Evolutionary conservation across 1,284 basidiomycete genomes (phyloP).

Genomic region (Ceratobasidium sp.): DNA sequence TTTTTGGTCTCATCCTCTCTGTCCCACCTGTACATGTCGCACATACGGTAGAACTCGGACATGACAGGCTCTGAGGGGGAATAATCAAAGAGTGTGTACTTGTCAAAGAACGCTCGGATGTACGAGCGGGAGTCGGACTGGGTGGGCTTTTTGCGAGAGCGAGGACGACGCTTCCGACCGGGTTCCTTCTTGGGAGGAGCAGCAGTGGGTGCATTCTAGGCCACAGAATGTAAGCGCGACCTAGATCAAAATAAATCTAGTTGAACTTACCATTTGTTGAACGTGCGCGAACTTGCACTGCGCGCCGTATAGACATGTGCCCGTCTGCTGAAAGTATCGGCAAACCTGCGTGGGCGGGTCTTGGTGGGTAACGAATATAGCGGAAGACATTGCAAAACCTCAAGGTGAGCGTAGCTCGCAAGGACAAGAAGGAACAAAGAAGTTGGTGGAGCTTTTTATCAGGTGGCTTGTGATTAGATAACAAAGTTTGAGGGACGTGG

Average conservation of each 20-base stretch:
- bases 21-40: not conserved
- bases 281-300: not conserved
- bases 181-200: too few species aligned
- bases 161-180: too few species aligned
- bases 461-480: too few species aligned
- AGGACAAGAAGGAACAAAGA: too few species aligned
- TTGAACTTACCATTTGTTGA: not conserved
- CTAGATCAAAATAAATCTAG: not conserved
- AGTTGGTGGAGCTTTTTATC: too few species aligned
- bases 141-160: not conserved
- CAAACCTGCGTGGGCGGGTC: not conserved
- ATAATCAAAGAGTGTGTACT: conserved; percentile 20
- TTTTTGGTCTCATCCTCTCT: not conserved
- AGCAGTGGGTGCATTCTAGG: not conserved
- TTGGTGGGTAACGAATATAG: too few species aligned
- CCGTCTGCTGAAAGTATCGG: not conserved
- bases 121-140: not conserved
- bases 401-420: too few species aligned
- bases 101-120: not conserved
- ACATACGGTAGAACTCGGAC: conserved; percentile 38
- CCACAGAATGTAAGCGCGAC: too few species aligned
- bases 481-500: too few species aligned
- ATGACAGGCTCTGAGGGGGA: conserved; percentile 26
- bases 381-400: too few species aligned
- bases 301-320: not conserved